Evolutionary conservation across 345 rosid species (phyloP).

Genomic region (Camelina neglecta): DNA sequence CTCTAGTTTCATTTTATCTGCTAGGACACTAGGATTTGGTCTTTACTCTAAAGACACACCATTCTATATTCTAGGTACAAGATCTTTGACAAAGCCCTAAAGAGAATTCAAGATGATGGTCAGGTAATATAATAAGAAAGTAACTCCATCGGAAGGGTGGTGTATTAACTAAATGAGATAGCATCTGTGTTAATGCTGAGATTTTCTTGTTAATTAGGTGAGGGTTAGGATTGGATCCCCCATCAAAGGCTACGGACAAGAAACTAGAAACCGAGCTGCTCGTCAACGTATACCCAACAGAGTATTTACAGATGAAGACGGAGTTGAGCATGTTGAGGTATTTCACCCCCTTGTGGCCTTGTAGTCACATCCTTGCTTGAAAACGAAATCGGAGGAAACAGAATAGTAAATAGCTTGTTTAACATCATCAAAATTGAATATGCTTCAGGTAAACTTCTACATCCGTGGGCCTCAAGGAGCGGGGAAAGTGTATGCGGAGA

Average conservation of each 20-base stretch:
- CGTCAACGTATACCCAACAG: slow-evolving; percentile 91
- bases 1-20: slow-evolving; percentile 22
- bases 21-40: slow-evolving; percentile 19
- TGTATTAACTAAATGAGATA: slow-evolving; percentile 24
- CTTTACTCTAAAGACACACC: slow-evolving; percentile 8
- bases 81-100: slow-evolving; percentile 81
- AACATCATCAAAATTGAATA: neutral
- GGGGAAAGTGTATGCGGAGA: slow-evolving; percentile 83
- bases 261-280: slow-evolving; percentile 93
- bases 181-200: slow-evolving; percentile 7
- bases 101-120: slow-evolving; percentile 87
- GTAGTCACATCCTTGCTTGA: neutral
- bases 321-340: slow-evolving; percentile 96
- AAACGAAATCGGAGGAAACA: neutral
- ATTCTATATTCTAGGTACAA: slow-evolving; percentile 63
- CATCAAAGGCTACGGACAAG: slow-evolving; percentile 95
- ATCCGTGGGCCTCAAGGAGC: slow-evolving; percentile 96
- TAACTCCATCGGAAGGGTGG: neutral
- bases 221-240: slow-evolving; percentile 97
- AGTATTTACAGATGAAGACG: slow-evolving; percentile 84
- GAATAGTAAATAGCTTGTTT: neutral
- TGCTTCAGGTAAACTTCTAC: slow-evolving; percentile 68
- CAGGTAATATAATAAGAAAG: slow-evolving; percentile 57
- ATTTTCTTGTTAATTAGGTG: slow-evolving; percentile 57
- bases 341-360: neutral